Conservation (phyloP, 192 early-diverging fungal genomes). For the Neocallimastix lanati region DNA sequence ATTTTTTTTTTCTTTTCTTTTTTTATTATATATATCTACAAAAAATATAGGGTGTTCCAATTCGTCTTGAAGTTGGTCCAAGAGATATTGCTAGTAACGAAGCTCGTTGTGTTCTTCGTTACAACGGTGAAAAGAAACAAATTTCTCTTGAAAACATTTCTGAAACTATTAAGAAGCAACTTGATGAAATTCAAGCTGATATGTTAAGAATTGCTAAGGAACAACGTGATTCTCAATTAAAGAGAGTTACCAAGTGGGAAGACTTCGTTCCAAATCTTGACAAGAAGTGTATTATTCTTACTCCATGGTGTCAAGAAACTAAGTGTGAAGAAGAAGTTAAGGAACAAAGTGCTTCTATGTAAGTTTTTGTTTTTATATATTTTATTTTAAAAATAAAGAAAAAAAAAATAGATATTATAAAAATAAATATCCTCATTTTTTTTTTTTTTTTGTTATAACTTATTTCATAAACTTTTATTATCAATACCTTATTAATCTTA, state of each 20-base stretch:
- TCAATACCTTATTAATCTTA: too few relatives aligned
- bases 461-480: too few relatives aligned
- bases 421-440: too few relatives aligned
- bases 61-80: slow-evolving; percentile 93
- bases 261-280: slow-evolving; percentile 84
- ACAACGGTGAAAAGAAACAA: slow-evolving; percentile 42
- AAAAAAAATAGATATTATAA: too few relatives aligned
- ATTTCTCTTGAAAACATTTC: slow-evolving; percentile 43
- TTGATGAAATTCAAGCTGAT: slow-evolving; percentile 67
- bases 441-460: too few relatives aligned
- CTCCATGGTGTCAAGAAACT: slow-evolving; percentile 87
- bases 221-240: slow-evolving; percentile 51
- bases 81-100: slow-evolving; percentile 74
- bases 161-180: slow-evolving; percentile 28
- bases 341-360: slow-evolving; percentile 61
- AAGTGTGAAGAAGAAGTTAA: slow-evolving; percentile 95
- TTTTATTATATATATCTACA: not conserved
- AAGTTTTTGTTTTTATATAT: slow-evolving; percentile 6
- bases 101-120: slow-evolving; percentile 62
- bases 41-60: slow-evolving; percentile 61
- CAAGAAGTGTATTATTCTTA: slow-evolving; percentile 64
- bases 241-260: slow-evolving; percentile 72
- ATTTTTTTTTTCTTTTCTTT: too few relatives aligned
- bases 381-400: too few relatives aligned
- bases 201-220: slow-evolving; percentile 77